Conservation (phyloP, 495 filamentous ascomycete genomes). For the Penicillium simplicissimum region DNA sequence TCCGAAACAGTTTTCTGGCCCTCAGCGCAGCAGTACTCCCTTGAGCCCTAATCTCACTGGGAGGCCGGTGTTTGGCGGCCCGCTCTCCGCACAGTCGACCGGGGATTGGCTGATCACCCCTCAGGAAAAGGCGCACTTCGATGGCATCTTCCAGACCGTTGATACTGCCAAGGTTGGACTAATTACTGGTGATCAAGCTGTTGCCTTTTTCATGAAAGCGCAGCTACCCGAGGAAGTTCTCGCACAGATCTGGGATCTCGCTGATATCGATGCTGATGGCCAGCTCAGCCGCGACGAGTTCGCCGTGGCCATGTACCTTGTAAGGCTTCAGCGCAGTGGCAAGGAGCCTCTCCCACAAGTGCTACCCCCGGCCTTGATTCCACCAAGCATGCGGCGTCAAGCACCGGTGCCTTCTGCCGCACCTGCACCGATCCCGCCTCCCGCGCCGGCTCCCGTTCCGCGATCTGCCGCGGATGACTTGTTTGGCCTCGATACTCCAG, state of each 20-base stretch:
- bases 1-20: conserved; percentile 72
- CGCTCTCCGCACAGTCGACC: conserved; percentile 60
- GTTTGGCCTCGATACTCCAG: conserved; percentile 77
- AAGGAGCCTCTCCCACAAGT: conserved; percentile 68
- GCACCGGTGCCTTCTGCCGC: conserved; percentile 45
- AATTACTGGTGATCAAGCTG: conserved; percentile 94
- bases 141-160: conserved; percentile 76
- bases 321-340: conserved; percentile 79
- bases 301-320: conserved; percentile 96
- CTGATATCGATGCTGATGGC: conserved; percentile 90
- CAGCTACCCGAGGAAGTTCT: conserved; percentile 85
- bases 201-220: conserved; percentile 89
- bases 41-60: conserved; percentile 40
- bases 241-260: conserved; percentile 96
- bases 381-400: conserved; percentile 82
- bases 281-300: conserved; percentile 86
- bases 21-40: conserved; percentile 69
- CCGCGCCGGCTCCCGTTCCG: conserved; percentile 43
- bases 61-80: conserved; percentile 55
- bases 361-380: conserved; percentile 79
- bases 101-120: conserved; percentile 83
- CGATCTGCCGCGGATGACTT: conserved; percentile 87
- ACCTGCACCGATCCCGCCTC: conserved; percentile 45
- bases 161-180: conserved; percentile 77
- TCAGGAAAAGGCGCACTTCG: conserved; percentile 82